Base-by-base conservation (phyloP, 2,329 filamentous ascomycete genomes). In the Colletotrichum endophyticum region DNA sequence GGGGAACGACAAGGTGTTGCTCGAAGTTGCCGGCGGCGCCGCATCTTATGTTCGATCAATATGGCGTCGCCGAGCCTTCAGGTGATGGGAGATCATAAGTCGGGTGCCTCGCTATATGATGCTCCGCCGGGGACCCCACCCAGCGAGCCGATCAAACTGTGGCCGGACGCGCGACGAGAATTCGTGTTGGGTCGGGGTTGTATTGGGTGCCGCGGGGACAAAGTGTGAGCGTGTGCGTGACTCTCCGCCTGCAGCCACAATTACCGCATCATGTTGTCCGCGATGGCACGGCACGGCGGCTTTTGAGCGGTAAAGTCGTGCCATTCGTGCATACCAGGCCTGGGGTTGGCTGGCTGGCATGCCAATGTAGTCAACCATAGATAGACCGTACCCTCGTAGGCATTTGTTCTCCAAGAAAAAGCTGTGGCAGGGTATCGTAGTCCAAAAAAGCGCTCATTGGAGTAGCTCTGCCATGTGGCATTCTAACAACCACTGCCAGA, bases 31-130 rank as follows among this genome's bases (percentile, higher is more conserved):
- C 34, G 59, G 57, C 44, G 22, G 57, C 61, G 44, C 34, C 34
- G 28, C 59, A 39, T 61, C 8, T 59, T 61, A 64, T 61, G 44
- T 59, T 59, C 44, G 30, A 56, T 49, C 56, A 30, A 22, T 75
- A 28, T 62, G 64, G 70, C 32, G 49, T 57, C 62, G 70, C 36
- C 30, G 34, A 25, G 70, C 32, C 16, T 61, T 44, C n/a, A 72
- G 72, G 57, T 73, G 64, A 76, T 27, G 69, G 76, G 66, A 63
- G 73, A 77, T 73, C 76, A 77, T 77, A 77, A 73, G 61, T 67
- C 73, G 73, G 67, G 53, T 76, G 39, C 53, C 36, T 73, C 73
- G 69, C 53, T 73, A 76, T 72, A 77, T 76, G 70, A 73, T 69
- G 68, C 73, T 77, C 70, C 73, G 57, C 49, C 27, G 22, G 44